Base-by-base conservation (phyloP, 1,284 basidiomycete genomes). In the Ustilago crameri region DNA sequence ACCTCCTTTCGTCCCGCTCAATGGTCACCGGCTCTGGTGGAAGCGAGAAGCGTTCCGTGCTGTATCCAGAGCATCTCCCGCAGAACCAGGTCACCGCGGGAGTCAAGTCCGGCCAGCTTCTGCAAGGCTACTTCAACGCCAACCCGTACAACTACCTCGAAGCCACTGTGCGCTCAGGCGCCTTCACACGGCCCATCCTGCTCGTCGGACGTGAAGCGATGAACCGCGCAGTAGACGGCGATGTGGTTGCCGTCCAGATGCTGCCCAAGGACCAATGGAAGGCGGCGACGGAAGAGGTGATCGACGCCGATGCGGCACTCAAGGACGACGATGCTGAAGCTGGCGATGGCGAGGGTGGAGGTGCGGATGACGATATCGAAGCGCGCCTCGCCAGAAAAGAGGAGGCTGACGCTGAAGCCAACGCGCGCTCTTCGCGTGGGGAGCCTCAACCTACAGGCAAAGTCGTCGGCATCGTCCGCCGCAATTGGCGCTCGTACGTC, bases 201-300 rank as follows among this genome's bases (percentile, higher is more conserved):
- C 86, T 99, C 2, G 87, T 93, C 20, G 95, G 95, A 0, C 87
- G 94, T 26, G 90, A 95, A 83, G 89, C 93, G 59, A 97, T 98
- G 92, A 99, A 99, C 82, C 89, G 96, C 24, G 90, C 94, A 0
- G 91, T 98, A 3, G 89, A 97, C 56, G 95, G 96, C 1, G 96
- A 99, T 80, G 85, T 96, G 17, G 94, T 98, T 0, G 93, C 91
- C 0, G 90, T 99, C 1, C 90, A 97, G 82, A 86, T 98, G 0
- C 91, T 98, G 59, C 89, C 91, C 20, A 89, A 95, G 83, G 87
- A 86, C 5, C 91, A 98, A 78, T 99, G 96, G 96, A 93, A 92
- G 82, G 90, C 92, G 0, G 91, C 94, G 4, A 90, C 90, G 4
- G 92, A 97, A 70, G 92, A 95, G 77, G 95, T 98, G 0, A 88